Evolutionary conservation across 768 basidiomycete genomes (phyloP).

Genomic region (Tricholomella constricta): DNA sequence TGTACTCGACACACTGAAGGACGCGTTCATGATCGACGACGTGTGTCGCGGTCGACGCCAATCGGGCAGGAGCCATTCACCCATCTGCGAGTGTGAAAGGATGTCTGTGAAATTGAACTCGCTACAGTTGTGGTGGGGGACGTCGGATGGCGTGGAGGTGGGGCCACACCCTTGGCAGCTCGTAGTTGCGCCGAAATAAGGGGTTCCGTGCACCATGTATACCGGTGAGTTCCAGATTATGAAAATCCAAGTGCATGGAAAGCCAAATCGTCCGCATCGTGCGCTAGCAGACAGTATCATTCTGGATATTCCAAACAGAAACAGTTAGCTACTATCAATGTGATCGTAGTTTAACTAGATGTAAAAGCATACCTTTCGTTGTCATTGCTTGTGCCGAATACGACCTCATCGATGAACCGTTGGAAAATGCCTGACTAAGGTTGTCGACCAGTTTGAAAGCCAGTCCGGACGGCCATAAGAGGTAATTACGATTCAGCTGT

Average conservation of each 20-base stretch:
- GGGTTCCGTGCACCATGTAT: background rate
- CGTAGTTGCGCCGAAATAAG: slow-evolving; percentile 2
- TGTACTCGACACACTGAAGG: slow-evolving; percentile 7
- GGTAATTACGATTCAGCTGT: background rate
- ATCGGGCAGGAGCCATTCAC: background rate
- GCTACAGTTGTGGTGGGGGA: slow-evolving; percentile 6
- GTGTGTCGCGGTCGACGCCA: background rate
- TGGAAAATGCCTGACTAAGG: background rate
- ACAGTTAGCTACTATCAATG: no score
- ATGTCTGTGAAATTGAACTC: background rate
- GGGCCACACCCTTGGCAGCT: slow-evolving; percentile 12
- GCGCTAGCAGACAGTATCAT: background rate
- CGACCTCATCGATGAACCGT: no score
- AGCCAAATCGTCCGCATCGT: background rate
- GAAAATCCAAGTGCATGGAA: background rate
- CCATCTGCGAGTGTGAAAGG: background rate
- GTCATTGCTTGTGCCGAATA: no score
- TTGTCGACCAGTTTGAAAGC: background rate
- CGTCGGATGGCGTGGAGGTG: background rate
- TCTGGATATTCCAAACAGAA: background rate
- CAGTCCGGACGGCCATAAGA: background rate
- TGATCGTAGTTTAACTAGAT: no score
- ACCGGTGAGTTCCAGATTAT: background rate
- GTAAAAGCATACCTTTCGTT: no score
- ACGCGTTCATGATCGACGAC: background rate